These are phyloP conservation scores for Pistacia atlantica DNA, from an alignment of 345 rosid species.

Conservation along the genomic window DNA sequence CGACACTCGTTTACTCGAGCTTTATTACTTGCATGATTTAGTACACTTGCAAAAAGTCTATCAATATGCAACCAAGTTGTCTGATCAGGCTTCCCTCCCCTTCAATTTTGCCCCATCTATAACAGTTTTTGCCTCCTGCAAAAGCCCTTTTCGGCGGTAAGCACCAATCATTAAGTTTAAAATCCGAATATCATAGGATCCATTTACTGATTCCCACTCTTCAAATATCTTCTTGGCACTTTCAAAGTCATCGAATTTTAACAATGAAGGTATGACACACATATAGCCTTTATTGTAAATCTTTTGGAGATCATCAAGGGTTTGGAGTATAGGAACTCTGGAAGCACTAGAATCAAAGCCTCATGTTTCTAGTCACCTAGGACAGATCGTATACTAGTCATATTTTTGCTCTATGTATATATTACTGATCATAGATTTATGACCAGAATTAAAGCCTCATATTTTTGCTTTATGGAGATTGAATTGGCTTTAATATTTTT, in stretches of 20 bases:
- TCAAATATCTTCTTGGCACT: slow-evolving; percentile 41
- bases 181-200: slow-evolving; percentile 17
- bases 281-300: slow-evolving; percentile 29
- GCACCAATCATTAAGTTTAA: slow-evolving; percentile 33
- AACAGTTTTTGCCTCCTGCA: slow-evolving; percentile 34
- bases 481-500: no score
- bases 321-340: no score
- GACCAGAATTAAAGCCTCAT: no score
- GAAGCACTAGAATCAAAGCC: no score
- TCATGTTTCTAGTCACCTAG: no score
- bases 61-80: slow-evolving; percentile 33
- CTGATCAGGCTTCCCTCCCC: slow-evolving; percentile 29
- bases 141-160: slow-evolving; percentile 32
- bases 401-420: no score
- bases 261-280: slow-evolving; percentile 21
- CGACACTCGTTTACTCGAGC: no score
- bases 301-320: background rate
- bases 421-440: no score
- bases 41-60: no score
- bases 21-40: no score
- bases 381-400: no score
- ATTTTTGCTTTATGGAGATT: no score
- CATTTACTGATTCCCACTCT: slow-evolving; percentile 39
- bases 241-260: slow-evolving; percentile 47
- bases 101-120: slow-evolving; percentile 14